Conservation (phyloP, 176 grass and related monocot species). For the Pontederia crassipes region DNA sequence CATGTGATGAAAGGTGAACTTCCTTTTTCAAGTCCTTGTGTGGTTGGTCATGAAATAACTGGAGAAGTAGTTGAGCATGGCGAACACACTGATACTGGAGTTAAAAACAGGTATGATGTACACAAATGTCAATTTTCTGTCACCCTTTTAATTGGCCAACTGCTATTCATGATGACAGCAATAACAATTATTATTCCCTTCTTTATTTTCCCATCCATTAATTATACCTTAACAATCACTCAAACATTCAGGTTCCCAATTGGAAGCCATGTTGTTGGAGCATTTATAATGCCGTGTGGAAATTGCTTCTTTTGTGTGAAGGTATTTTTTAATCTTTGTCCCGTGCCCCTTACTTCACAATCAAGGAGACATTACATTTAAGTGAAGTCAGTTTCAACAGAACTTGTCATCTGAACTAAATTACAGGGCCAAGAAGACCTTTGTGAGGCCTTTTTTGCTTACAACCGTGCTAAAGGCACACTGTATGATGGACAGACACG, state of each 20-base stretch:
- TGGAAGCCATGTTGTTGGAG: conserved; percentile 90
- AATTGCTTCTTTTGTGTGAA: conserved; percentile 98
- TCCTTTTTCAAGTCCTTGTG: conserved; percentile 79
- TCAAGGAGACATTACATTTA: no score
- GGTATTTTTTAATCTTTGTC: conserved; percentile 22
- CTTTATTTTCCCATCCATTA: background rate
- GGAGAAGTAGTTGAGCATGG: conserved; percentile 95
- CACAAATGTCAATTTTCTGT: conserved; percentile 3
- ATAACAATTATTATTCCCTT: background rate
- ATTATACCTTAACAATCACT: background rate
- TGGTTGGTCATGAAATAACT: conserved; percentile 93
- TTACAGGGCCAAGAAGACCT: conserved; percentile 93
- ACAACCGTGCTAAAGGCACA: conserved; percentile 94
- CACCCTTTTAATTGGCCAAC: no score
- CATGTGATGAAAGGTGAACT: conserved; percentile 93
- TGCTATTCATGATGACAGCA: background rate
- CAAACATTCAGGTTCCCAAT: conserved; percentile 62
- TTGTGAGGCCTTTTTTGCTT: conserved; percentile 84
- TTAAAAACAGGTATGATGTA: conserved; percentile 47
- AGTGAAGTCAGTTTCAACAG: no score
- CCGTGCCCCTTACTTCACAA: background rate
- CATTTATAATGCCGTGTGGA: conserved; percentile 98
- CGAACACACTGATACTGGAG: conserved; percentile 43
- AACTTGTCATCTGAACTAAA: conserved; percentile 13
- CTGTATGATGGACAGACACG: conserved; percentile 93